Conservation (phyloP, 805 yeast genomes). For the Metschnikowia proteae region DNA sequence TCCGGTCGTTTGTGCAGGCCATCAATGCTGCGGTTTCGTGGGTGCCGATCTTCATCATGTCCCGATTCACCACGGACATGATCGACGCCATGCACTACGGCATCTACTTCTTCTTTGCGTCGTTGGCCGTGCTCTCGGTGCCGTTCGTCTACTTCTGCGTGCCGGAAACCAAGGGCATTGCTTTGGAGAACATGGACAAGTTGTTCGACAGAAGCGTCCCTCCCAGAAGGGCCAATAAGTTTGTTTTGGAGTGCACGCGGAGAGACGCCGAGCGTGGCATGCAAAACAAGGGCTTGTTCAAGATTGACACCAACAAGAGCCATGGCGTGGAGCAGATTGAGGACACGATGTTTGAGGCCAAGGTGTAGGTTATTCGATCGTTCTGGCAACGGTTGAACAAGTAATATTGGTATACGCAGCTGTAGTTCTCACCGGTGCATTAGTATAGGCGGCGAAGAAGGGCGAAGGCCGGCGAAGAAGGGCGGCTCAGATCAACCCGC, state of each 20-base stretch:
- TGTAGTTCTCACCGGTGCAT: too few species aligned
- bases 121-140: conserved; percentile 29
- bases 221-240: conserved; percentile 22
- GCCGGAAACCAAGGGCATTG: conserved; percentile 40
- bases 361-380: background rate
- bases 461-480: too few species aligned
- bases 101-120: conserved; percentile 36
- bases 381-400: background rate
- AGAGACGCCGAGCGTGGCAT: conserved; percentile 15
- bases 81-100: conserved; percentile 34
- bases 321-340: conserved; percentile 20
- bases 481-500: conserved; percentile 50
- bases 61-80: conserved; percentile 33
- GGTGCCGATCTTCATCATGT: conserved; percentile 39
- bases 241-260: conserved; percentile 19
- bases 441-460: too few species aligned
- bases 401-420: too few species aligned
- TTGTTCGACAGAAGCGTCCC: conserved; percentile 22
- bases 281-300: conserved; percentile 17
- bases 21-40: conserved; percentile 39
- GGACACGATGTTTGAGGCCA: conserved; percentile 7
- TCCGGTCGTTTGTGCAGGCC: conserved; percentile 38
- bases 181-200: conserved; percentile 29
- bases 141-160: conserved; percentile 37
- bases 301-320: conserved; percentile 22